Percentiles rank a stretch among this genome's conserved stretches.
phyloP scores from a whole-genome alignment of 345 rosid species.

The Trapa incisa region DNA sequence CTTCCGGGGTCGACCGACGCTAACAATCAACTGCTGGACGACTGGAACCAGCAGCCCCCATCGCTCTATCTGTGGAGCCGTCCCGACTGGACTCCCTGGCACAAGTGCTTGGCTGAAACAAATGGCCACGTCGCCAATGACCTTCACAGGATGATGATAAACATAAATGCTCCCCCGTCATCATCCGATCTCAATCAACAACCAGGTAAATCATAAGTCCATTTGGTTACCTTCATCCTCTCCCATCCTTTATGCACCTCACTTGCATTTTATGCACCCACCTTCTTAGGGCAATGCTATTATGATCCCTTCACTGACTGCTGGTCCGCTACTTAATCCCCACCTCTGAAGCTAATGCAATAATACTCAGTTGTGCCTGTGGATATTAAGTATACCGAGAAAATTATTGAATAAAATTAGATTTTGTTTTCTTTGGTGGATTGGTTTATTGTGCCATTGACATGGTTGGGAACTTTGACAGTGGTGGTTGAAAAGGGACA shows the following conservation, averaged over 20 bases:
- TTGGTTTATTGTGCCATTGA: neutral
- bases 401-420: neutral
- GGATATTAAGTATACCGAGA: neutral
- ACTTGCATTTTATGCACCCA: too few relatives aligned
- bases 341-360: too few relatives aligned
- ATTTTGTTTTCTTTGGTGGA: neutral
- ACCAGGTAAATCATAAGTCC: neutral
- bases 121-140: slow-evolving; percentile 18
- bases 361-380: neutral
- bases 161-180: neutral
- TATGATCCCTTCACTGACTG: too few relatives aligned
- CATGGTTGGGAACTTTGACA: neutral
- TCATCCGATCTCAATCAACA: neutral
- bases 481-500: neutral
- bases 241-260: too few relatives aligned
- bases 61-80: slow-evolving; percentile 70
- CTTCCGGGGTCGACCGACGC: slow-evolving; percentile 51
- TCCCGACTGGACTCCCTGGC: slow-evolving; percentile 31
- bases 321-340: too few relatives aligned
- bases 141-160: neutral
- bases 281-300: too few relatives aligned
- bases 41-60: slow-evolving; percentile 44
- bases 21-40: slow-evolving; percentile 33
- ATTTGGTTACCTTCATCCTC: too few relatives aligned
- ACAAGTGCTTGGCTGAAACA: slow-evolving; percentile 31